Evolutionary conservation across 2,329 filamentous ascomycete species (phyloP).

Genomic region (Exophiala mesophila): DNA sequence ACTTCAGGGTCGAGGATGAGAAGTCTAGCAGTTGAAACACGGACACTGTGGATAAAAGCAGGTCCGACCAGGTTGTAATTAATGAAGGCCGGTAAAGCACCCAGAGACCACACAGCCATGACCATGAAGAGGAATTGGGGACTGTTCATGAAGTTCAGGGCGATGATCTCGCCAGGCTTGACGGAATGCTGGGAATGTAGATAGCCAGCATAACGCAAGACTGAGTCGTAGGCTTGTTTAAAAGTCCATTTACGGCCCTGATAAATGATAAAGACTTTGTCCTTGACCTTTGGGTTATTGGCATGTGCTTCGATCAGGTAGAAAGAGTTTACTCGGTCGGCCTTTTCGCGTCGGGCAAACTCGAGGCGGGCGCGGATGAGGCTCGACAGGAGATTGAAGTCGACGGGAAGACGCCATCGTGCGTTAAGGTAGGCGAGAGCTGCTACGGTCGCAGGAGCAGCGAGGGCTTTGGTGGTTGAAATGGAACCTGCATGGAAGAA

Average conservation of each 20-base stretch:
- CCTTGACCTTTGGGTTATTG: conserved; percentile 46
- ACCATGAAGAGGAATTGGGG: conserved; percentile 71
- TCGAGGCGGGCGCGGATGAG: conserved; percentile 44
- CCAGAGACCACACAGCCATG: conserved; percentile 76
- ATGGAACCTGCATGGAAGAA: not conserved
- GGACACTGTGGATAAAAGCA: conserved; percentile 68
- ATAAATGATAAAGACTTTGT: conserved; percentile 59
- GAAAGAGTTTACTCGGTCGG: conserved; percentile 65
- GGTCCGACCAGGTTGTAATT: conserved; percentile 74
- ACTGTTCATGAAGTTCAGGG: conserved; percentile 75
- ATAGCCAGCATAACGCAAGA: conserved; percentile 71
- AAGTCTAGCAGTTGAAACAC: conserved; percentile 60
- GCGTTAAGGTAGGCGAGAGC: conserved; percentile 75
- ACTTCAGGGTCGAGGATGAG: conserved; percentile 68
- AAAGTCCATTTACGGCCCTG: conserved; percentile 68
- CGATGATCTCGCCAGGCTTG: conserved; percentile 68
- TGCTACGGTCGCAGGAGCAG: conserved; percentile 51
- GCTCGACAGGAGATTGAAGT: conserved; percentile 54
- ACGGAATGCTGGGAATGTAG: conserved; percentile 61
- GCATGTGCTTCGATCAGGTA: conserved; percentile 69
- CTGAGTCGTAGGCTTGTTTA: conserved; percentile 65
- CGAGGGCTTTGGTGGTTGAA: conserved; percentile 8
- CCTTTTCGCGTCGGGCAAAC: conserved; percentile 44
- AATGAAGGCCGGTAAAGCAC: conserved; percentile 77
- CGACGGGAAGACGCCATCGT: conserved; percentile 61